Evolutionary conservation across 306 rosid genomes (phyloP), one percentile per base, ranked within the genome.

Genomic region (Rubus idaeus): DNA sequence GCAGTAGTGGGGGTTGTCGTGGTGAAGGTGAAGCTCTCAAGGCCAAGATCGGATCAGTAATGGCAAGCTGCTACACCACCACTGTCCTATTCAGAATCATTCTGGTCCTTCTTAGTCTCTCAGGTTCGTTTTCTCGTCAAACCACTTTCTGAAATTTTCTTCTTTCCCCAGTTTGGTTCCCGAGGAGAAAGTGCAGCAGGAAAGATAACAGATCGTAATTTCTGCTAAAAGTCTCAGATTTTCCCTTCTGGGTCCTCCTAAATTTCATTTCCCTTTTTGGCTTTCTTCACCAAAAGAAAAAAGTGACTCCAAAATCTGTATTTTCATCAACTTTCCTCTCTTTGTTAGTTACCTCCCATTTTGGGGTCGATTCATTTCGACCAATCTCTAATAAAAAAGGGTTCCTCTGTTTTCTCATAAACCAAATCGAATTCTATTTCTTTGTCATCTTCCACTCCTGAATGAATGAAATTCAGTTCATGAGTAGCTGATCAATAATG

Each of bases 21-120:
- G 23, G 47, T 3, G 74, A 7, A 21, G 65, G 16, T 51, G 63
- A 50, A 39, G 51, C 13, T 23, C 47, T 35, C 39, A 75, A 87
- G 74, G 77, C 73, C 72, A 81, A 76, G 23, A 77, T 84, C 75
- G 67, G 75, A 73, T 86, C 88, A 77, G 53, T 20, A 62, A 86
- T 82, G 75, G 81, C 90, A 65, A 78, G 5, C 70, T 77, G 11
- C 50, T 85, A 17, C 77, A 74, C 80, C 78, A 37, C 10, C 77
- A 74, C 82, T 77, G 62, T 66, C 76, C 21, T 77, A 77, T 82
- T 83, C 83, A 81, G 60, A 64, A 56, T 77, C 60, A 57, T 90
- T 45, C 80, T 87, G 71, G 56, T 83, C 84, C 77, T 87, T 81
- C 83, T 90, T 44, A 55, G 65, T 80, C 62, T 90, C 71, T 84